Conservation (phyloP, 768 basidiomycete genomes). For the Hydnomerulius pinastri region DNA sequence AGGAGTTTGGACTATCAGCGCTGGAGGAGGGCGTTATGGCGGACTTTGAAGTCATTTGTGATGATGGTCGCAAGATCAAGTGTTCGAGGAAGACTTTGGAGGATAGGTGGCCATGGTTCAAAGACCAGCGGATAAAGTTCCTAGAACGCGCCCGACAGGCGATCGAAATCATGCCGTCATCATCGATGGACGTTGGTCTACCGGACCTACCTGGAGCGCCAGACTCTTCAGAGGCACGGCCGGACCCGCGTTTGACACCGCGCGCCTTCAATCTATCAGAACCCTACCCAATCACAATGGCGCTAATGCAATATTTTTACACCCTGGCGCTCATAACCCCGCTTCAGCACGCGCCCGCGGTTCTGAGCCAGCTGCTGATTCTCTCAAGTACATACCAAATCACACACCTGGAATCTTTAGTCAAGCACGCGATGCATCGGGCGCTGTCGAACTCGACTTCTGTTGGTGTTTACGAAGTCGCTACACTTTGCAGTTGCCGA, state of each 20-base stretch:
- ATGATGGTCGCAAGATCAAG: constrained; percentile 80
- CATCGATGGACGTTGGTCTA: constrained; percentile 61
- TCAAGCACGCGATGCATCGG: constrained; percentile 95
- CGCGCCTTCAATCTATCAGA: constrained; percentile 83
- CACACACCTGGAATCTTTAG: constrained; percentile 69
- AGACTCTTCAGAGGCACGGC: constrained; percentile 50
- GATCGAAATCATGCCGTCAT: constrained; percentile 59
- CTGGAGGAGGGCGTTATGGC: constrained; percentile 80
- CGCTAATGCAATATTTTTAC: constrained; percentile 93
- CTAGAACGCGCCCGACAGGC: constrained; percentile 56
- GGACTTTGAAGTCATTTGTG: constrained; percentile 92
- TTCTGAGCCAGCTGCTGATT: constrained; percentile 84
- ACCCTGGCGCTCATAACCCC: constrained; percentile 84
- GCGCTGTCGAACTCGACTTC: constrained; percentile 81
- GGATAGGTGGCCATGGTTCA: constrained; percentile 96
- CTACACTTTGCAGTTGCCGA: constrained; percentile 86
- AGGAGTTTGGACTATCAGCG: constrained; percentile 81
- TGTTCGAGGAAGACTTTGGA: constrained; percentile 86
- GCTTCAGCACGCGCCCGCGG: constrained; percentile 87
- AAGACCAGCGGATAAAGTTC: constrained; percentile 63
- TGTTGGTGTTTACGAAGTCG: constrained; percentile 93
- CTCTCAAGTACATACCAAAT: constrained; percentile 84
- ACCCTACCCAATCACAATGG: constrained; percentile 85
- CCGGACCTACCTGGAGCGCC: constrained; percentile 60
- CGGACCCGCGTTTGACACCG: constrained; percentile 81